Base-by-base conservation (phyloP, 2,329 filamentous ascomycete genomes). In the Pseudovirgaria hyperparasitica region DNA sequence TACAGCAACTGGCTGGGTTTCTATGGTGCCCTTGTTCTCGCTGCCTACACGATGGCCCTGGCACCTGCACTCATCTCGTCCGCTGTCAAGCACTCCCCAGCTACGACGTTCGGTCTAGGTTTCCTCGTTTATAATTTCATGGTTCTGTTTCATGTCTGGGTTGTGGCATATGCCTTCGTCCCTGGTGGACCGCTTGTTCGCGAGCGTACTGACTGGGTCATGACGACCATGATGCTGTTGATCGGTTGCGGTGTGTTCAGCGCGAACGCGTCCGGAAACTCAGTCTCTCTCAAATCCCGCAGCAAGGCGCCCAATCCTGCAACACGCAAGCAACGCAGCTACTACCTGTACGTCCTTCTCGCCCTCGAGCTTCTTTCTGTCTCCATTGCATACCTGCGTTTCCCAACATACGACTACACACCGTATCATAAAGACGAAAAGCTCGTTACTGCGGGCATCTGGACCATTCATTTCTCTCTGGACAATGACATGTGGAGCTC, bases 401-500 rank as follows among this genome's bases (percentile, higher is more conserved):
- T 96, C 63, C 90, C 90, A 0, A 77, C 76, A 2, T 87, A 94
- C 50, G 76, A 96, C 57, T 92, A 94, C 60, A 73, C 72, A 30
- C 82, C 90, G 0, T 86, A 96, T 54, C 87, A 98, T 50, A 70
- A 72, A 19, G 74, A 93, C 28, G 79, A 86, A 36, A 90, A 90
- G 41, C 61, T 92, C 28, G 68, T 94, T 32, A 96, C 92, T 0
- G 84, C 85, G 1, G 90, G 90, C 41, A 96, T 98, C 52, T 98
- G 90, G 90, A 98, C 90, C 0, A 86, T 96, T 30, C 90, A 98
- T 59, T 98, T 98, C 54, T 86, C 82, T 9, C 72, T 98, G 12
- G 90, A 98, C 58, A 96, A 98, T 43, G 81, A 94, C 52, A 94
- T 96, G 86, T 96, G 85, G 84, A 87, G 82, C 7, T 93, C 87